Evolutionary conservation across 192 early-diverging fungal genomes (phyloP), one percentile per base, ranked within the genome.

Genomic region (Coemansia sp.): DNA sequence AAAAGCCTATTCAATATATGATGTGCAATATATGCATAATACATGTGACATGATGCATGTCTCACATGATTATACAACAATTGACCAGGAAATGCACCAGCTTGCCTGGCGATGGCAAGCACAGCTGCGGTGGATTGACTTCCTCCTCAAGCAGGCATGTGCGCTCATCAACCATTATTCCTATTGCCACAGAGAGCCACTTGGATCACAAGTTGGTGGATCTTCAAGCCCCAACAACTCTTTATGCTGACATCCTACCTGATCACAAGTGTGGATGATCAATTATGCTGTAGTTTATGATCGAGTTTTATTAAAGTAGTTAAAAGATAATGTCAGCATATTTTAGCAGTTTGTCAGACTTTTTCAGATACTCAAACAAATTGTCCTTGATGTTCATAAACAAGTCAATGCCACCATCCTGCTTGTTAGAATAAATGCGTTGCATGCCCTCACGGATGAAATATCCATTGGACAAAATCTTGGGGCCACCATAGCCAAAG

Each of bases 101-200:
- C 79, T 99, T 99, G 38, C 97, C 97, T 2, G 97, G 94, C 24
- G 94, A 96, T 46, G 94, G 95, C 36, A 89, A 92, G 28, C 95
- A 86, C 50, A 99, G 80, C 80, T 98, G 93, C 21, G 97, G 96
- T 23, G 97, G 97, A 71, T 99, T 95, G 56, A 87, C 92, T 68
- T 99, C 97, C 71, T 98, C 91, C 81, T 99, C 97, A 20, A 99
- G 76, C 58, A 94, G 73, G 66, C 89, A 92, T 15, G 92, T 95
- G 74, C 93, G 93, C 64, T 93, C 89, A 64, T 97, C 92, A 18
- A 99, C 81, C 66, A 91, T 21, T 21, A 21, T 21, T 21, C 21
- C 1, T 21, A 21, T 21, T 1, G 21, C 21, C 21, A 21, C 21
- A 21, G 21, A 21, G 21, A 21, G 21, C 21, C 21, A 21, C 21